A percentile compares a stretch with the other conserved stretches of the same genome.
phyloP scores from a whole-genome alignment of 2,329 filamentous ascomycete genomes.

The Epichloe sibirici region DNA sequence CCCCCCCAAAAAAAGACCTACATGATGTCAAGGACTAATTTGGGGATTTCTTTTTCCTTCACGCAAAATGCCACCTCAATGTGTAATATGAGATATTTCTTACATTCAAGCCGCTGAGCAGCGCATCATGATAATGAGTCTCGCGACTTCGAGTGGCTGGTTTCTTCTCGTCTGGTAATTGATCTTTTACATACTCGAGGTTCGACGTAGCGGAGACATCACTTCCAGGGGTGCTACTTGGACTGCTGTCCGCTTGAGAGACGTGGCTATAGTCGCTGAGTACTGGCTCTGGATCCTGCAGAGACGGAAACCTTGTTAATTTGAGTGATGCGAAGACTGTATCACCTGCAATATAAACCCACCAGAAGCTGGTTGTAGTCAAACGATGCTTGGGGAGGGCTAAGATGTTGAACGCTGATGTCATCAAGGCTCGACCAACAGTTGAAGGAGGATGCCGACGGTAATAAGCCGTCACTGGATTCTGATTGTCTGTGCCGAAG shows the following conservation, averaged over 20 bases:
- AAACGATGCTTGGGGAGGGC: not conserved
- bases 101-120: conserved; percentile 36
- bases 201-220: not conserved
- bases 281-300: not conserved
- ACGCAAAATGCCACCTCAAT: too few relatives aligned
- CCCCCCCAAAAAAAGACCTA: too few relatives aligned
- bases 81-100: conserved; percentile 9
- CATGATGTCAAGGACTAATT: too few relatives aligned
- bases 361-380: not conserved
- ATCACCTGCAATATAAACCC: not conserved
- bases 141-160: conserved; percentile 28
- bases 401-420: not conserved
- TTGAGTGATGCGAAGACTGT: too few relatives aligned
- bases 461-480: not conserved
- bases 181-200: not conserved
- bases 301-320: too few relatives aligned
- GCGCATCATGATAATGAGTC: conserved; percentile 40
- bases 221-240: conserved; percentile 5
- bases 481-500: not conserved
- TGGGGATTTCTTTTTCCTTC: too few relatives aligned
- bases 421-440: not conserved
- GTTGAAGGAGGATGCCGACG: not conserved
- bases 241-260: conserved; percentile 4
- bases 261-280: not conserved
- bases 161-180: not conserved